A percentile compares a stretch with the other conserved stretches of the same genome.
Conservation (phyloP, 2,329 filamentous ascomycete genomes). For the Fusarium anguioides region DNA sequence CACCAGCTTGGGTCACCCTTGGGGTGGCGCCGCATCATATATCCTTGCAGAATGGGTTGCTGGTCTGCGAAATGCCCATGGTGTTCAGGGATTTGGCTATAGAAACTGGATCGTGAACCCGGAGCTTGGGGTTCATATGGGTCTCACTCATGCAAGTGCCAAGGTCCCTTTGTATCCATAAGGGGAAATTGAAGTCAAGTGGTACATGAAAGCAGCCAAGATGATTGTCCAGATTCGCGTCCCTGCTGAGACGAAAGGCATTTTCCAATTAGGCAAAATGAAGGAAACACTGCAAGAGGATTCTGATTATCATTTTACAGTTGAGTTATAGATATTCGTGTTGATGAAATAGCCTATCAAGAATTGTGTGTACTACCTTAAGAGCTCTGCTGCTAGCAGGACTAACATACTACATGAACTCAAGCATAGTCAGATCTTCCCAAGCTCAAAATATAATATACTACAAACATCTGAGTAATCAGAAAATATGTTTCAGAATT, state of each 20-base stretch:
- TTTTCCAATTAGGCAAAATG: background rate
- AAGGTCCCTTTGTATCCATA: background rate
- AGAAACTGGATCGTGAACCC: constrained; percentile 4
- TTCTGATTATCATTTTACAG: background rate
- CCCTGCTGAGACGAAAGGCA: constrained; percentile 1
- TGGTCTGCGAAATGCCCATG: constrained; percentile 2
- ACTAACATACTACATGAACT: too few relatives aligned
- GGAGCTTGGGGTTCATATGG: constrained; percentile 3
- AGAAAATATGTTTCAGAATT: too few relatives aligned
- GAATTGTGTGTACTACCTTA: too few relatives aligned
- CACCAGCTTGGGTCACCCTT: background rate
- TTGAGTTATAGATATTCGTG: background rate
- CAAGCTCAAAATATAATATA: too few relatives aligned
- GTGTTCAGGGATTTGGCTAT: constrained; percentile 1
- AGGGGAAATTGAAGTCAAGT: background rate
- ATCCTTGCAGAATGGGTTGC: constrained; percentile 8
- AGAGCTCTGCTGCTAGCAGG: too few relatives aligned
- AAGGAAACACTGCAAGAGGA: background rate
- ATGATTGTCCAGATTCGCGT: background rate
- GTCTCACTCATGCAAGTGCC: background rate
- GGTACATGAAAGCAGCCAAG: background rate
- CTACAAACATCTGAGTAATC: too few relatives aligned
- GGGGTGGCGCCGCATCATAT: constrained; percentile 13
- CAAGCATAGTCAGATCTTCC: too few relatives aligned
- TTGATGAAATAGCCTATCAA: background rate